These are phyloP conservation scores for Vanrija pseudolonga DNA, from an alignment of 1,284 basidiomycete genomes.

Conservation along the genomic window DNA sequence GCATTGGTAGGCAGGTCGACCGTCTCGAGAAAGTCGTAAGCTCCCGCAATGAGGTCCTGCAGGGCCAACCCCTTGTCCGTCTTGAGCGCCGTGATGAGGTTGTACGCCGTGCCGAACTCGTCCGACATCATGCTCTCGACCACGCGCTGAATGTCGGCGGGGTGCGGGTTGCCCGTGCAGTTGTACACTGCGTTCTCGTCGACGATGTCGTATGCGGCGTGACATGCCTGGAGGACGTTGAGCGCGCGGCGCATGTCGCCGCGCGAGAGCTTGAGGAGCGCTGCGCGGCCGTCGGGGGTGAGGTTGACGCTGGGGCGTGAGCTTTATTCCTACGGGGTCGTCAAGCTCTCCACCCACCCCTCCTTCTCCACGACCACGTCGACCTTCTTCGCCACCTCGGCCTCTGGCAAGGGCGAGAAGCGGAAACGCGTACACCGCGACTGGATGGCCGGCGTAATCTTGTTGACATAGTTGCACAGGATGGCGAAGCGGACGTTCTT, in stretches of 20 bases:
- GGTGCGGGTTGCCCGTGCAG: constrained; percentile 95
- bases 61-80: constrained; percentile 88
- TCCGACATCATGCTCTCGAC: constrained; percentile 95
- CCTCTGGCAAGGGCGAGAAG: constrained; percentile 88
- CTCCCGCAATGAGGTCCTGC: constrained; percentile 89
- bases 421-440: constrained; percentile 96
- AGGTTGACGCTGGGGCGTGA: constrained; percentile 66
- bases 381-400: constrained; percentile 80
- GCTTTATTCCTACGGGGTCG: not conserved
- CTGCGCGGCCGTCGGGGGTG: constrained; percentile 79
- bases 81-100: constrained; percentile 77
- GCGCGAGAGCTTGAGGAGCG: constrained; percentile 84
- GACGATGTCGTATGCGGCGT: constrained; percentile 86
- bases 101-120: constrained; percentile 90
- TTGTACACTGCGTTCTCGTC: constrained; percentile 92
- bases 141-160: constrained; percentile 85
- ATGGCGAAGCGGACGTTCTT: constrained; percentile 99
- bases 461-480: constrained; percentile 99
- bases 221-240: constrained; percentile 95
- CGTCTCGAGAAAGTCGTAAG: constrained; percentile 84
- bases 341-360: constrained; percentile 56
- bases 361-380: constrained; percentile 78
- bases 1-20: constrained; percentile 80
- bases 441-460: constrained; percentile 97
- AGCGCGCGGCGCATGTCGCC: constrained; percentile 98